These are phyloP conservation scores for Linanthus parryae DNA, from an alignment of 148 eudicot species.

Conservation along the genomic window DNA sequence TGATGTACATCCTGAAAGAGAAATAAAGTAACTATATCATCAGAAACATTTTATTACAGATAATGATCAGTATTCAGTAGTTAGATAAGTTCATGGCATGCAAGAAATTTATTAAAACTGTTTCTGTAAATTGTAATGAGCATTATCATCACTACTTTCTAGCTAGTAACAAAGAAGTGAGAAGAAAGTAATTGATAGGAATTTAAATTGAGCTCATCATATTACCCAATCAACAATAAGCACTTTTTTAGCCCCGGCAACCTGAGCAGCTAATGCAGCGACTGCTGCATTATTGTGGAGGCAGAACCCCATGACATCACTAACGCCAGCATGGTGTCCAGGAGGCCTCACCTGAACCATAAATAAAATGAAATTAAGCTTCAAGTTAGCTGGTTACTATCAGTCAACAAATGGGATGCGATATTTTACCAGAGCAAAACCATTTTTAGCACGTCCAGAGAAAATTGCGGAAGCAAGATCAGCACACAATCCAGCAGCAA, in stretches of 20 bases:
- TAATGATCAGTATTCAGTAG: no score
- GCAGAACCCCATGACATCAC: constrained; percentile 95
- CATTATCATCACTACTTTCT: no score
- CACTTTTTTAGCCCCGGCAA: constrained; percentile 84
- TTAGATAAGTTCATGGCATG: no score
- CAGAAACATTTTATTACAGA: no score
- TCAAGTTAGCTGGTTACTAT: not conserved
- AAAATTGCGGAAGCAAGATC: constrained; percentile 84
- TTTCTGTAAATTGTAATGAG: no score
- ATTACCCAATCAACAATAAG: constrained; percentile 96
- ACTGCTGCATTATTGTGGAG: constrained; percentile 97
- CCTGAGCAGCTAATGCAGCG: constrained; percentile 88
- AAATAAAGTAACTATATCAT: no score
- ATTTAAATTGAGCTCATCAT: constrained; percentile 1
- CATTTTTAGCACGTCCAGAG: constrained; percentile 76
- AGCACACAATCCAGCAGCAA: constrained; percentile 97
- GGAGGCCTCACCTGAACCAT: constrained; percentile 89
- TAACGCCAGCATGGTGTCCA: constrained; percentile 98
- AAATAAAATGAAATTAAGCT: not conserved
- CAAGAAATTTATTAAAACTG: no score
- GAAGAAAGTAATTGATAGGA: not conserved
- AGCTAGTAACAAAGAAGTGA: not conserved
- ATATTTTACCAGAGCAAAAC: constrained; percentile 85
- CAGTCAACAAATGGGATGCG: constrained; percentile 5
- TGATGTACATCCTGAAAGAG: constrained; percentile 91